Base-by-base conservation (phyloP, 495 filamentous ascomycete species). In the Hypoxylon fuscum region DNA sequence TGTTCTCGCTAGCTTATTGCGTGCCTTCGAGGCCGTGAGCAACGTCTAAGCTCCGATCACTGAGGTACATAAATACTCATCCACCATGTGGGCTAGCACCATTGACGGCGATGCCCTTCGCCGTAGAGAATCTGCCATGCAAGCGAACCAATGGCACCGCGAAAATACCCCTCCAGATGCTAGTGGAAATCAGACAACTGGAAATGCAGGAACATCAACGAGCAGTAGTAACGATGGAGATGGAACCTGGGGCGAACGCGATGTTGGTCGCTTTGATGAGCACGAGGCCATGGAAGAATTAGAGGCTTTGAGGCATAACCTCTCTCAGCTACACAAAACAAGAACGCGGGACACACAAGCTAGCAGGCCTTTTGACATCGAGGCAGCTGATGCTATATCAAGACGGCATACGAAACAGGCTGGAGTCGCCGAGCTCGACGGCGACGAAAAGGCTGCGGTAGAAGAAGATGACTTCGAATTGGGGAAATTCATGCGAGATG, bases 201-300 rank as follows among this genome's bases (percentile, higher is more conserved):
- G 29, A 43, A 51, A 10, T 35, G 18, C 37, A 14, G 27, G 12
- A 40, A 31, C 35, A 1, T 17, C 9, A 3, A 46, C 20, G 23
- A 20, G 14, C 5, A 29, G 18, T 35, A 29, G 23, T 20, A 23
- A 46, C 31, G 34, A 32, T 5, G 50, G 17, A 34, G 80, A 85
- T 22, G 88, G 88, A 38, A 88, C 85, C 15, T 95, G 91, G 91
- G 91, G 91, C 20, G 91, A 95, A 69, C 77, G 84, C 20, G 85
- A 90, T 67, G 68, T 74, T 23, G 88, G 89, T 11, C 83, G 84
- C 9, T 83, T 91, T 59, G 85, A 81, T 67, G 80, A 85, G 49
- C 76, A 76, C 12, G 72, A 78, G 46, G 90, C 91, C 17, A 88
- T 90, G 83, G 85, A 88, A 50, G 86, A 93, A 38, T 87, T 86